Base-by-base conservation (phyloP, 768 basidiomycete species). In the Leccinum fibrillosum region DNA sequence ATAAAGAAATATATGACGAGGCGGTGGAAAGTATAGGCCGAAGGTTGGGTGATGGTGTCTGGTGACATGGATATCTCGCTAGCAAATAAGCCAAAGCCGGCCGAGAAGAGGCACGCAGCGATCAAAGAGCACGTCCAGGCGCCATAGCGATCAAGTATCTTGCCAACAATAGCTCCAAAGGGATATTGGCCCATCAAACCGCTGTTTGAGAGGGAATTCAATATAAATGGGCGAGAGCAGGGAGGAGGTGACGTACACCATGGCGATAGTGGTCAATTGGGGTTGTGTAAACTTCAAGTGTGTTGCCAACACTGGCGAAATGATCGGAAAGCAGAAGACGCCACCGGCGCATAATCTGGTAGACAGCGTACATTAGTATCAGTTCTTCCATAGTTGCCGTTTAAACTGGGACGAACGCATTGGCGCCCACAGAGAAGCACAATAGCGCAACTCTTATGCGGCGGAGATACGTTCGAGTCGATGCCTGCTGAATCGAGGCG, bases 181-280 rank as follows among this genome's bases (percentile, higher is more conserved):
- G 89, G 89, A 69, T 93, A 92, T 74, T 92, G 90, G 5, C 89
- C 87, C 60, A 85, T 81, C 81, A 93, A 85, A 2, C 88, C 91
- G n/a, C 91, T 92, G 53, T 35, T 39, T 54, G 26, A 12, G 49
- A 53, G 30, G 32, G 9, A 17, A 5, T 12, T 64, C 4, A 1
- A 21, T 45, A 45, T 21, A 39, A 63, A 57, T 23, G 5, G 42
- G 12, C 3, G 30, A 56, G 39, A 56, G 15, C 42, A 17, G 6
- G 10, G 32, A 25, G 44, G 15, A 70, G 80, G 74, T 67, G 21
- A 69, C 86, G 74, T 72, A 92, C 90, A 86, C 88, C 21, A 92
- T 76, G 13, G 82, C 85, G 54, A 93, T 86, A 3, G 88, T 88
- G 15, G 89, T 91, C 57, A 92, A 71, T 63, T 93, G 90, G 6